Base-by-base conservation (phyloP, 1,139 yeast genomes). In the Diutina sp. region DNA sequence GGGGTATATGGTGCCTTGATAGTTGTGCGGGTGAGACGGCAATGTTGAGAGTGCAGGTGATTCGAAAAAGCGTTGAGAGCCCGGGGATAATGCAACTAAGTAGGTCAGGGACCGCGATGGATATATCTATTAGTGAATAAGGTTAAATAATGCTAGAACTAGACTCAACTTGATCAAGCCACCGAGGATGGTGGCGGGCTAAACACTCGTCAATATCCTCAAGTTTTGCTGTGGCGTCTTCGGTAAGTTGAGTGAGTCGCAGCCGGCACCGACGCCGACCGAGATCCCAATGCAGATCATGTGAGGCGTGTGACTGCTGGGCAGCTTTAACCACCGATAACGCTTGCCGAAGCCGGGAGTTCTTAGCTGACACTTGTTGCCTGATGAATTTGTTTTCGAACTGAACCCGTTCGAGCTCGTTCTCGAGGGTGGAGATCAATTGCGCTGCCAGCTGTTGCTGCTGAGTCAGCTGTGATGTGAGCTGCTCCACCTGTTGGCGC, bases 381-480 rank as follows among this genome's bases (percentile, higher is more conserved):
- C 32, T 50, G 44, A 32, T 50, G n/a, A 32, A 50, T n/a, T 50
- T 50, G 53, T 50, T 50, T 16, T 50, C 53, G 32, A 50, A 50
- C 8, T 16, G 32, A 4, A 32, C 53, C 11, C 32, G 32, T 4
- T 38, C 53, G 12, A 50, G 21, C 44, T 50, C 18, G 14, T 32
- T 18, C 35, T 50, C 53, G 18, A 50, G 53, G 7, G 18, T 21
- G n/a, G 18, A 38, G 7, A 50, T 16, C 28, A 50, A 18, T 16
- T 50, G 28, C 12, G 25, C 28, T 1, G 53, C 44, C 14, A 9
- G 44, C 12, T 50, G 44, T 50, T 50, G 53, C 12, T 30, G 12
- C 9, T 32, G 25, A n/a, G 44, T 7, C 44, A 32, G 53, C 11
- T 32, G 11, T 4, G 53, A 50, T 4, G 53, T 30, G 45, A 50